A percentile compares a stretch with the other conserved stretches of the same genome.
phyloP scores from a whole-genome alignment of 768 basidiomycete species.

The Auriculariales sp. region DNA sequence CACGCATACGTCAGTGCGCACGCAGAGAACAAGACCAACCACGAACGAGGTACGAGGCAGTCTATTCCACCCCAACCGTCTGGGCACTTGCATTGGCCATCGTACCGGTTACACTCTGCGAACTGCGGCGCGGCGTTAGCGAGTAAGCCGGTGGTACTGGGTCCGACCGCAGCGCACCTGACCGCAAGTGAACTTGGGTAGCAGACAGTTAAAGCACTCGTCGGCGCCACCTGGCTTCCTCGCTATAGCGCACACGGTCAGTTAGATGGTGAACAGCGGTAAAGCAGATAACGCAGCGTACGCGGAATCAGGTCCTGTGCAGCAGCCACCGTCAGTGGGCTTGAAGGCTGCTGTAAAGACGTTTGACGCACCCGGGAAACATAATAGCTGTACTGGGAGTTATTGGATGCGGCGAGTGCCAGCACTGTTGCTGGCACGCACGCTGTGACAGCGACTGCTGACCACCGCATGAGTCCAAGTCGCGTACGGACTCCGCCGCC shows the following conservation, averaged over 20 bases:
- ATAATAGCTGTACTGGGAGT: no score
- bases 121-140: constrained; percentile 24
- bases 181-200: constrained; percentile 84
- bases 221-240: not conserved
- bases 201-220: constrained; percentile 83
- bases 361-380: no score
- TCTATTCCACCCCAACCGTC: constrained; percentile 97
- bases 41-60: constrained; percentile 81
- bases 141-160: not conserved
- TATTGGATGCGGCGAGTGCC: not conserved
- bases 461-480: not conserved
- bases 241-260: not conserved
- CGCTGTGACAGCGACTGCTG: not conserved
- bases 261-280: not conserved
- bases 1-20: constrained; percentile 3
- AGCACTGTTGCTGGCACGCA: no score
- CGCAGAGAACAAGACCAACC: not conserved
- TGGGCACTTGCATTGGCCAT: constrained; percentile 94
- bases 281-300: not conserved
- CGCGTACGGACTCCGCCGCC: not conserved
- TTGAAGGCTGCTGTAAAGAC: not conserved
- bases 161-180: constrained; percentile 25
- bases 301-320: not conserved
- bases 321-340: not conserved
- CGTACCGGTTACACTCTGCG: constrained; percentile 77